Evolutionary conservation across 371 early-diverging fungal genomes (phyloP), one percentile per base, ranked within the genome.

Genomic region (Mortierella sp.): DNA sequence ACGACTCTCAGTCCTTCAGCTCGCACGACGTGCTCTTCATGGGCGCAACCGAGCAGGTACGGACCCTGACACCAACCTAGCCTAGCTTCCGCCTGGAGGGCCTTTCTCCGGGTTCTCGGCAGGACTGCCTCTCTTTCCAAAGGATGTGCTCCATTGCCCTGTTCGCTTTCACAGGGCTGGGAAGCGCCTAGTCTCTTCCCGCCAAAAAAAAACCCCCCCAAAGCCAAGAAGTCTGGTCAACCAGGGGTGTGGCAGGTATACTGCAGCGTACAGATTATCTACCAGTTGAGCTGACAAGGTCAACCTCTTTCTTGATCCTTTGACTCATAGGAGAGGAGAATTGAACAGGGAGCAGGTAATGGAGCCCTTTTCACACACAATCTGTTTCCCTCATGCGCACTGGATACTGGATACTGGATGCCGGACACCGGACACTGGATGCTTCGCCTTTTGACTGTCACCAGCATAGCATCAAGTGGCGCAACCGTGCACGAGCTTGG

Each of bases 291-390:
- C 44, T 44, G 44, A 44, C 44, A 5, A 34, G 7, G 10, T 4
- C 10, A 4, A 7, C 9, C 16, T 3, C n/a, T 28, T 28, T 39
- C 13, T 41, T 41, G 39, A 48, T 53, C 28, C 24, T 43, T 50
- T 13, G 9, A 34, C 24, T 52, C 34, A 54, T 52, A 74, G 74
- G 74, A 74, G 45, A 52, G 68, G 41, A 67, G 63, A 68, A 63
- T 74, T 19, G 74, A 74, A 21, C 74, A 67, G 53, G 74, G 74
- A 53, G 74, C 74, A 60, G 74, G 74, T 74, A 71, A 47, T 4
- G 10, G 10, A 34, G n/a, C n/a, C n/a, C n/a, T n/a, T n/a, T n/a
- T n/a, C n/a, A n/a, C n/a, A n/a, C n/a, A n/a, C n/a, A n/a, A n/a
- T n/a, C 48, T 2, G 5, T 17, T 24, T 17, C 6, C 8, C 10